Conservation (phyloP, 495 filamentous ascomycete genomes). For the Neurospora sp. region DNA sequence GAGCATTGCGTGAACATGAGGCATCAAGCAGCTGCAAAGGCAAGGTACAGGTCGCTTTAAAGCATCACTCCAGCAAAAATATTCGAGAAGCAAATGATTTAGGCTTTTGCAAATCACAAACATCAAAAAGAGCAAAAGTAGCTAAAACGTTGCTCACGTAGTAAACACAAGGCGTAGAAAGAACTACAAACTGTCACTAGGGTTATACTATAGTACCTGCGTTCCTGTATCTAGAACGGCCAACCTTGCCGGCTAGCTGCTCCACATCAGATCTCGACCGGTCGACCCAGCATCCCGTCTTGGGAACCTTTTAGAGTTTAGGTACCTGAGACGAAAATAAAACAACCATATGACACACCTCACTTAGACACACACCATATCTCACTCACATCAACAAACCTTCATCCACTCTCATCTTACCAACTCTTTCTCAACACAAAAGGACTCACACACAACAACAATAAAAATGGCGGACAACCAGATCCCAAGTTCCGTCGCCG, state of each 20-base stretch:
- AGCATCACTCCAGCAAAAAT: neutral
- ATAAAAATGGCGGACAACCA: conserved; percentile 21
- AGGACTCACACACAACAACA: neutral
- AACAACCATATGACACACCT: neutral
- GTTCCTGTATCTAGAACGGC: neutral
- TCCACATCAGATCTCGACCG: neutral
- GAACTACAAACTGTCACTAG: neutral
- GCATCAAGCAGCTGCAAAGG: neutral
- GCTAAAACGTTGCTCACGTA: neutral
- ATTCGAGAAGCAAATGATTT: neutral
- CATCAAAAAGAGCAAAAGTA: neutral
- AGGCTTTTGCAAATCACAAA: neutral
- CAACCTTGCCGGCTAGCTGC: neutral
- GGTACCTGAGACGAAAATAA: neutral
- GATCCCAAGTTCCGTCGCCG: conserved; percentile 57
- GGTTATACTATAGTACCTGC: neutral
- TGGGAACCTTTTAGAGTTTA: neutral
- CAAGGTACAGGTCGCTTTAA: neutral
- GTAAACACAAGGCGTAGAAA: neutral
- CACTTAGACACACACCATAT: neutral
- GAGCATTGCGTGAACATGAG: neutral
- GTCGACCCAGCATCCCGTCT: neutral
- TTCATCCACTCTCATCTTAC: neutral
- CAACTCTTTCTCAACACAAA: neutral
- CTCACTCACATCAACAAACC: neutral